Conservation (phyloP, 78 protist genomes). For the Chrysochromulina parva region DNA sequence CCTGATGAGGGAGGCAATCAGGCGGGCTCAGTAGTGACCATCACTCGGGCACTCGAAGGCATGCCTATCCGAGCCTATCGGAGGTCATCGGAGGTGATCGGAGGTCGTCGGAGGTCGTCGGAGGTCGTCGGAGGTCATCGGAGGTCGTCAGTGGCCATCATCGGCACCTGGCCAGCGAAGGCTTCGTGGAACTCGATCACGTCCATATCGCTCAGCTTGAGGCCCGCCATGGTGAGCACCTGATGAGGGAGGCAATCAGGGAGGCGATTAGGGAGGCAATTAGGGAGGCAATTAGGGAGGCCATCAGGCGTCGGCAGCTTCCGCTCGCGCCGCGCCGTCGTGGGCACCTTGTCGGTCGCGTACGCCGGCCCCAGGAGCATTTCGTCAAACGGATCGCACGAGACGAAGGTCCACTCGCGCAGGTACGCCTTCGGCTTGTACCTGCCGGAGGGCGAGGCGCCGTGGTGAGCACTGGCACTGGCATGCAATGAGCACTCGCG, state of each 20-base stretch:
- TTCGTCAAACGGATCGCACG: constrained; percentile 68
- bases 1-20: not conserved
- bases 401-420: constrained; percentile 54
- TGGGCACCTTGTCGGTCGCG: constrained; percentile 40
- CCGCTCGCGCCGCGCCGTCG: too few relatives aligned
- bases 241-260: not conserved
- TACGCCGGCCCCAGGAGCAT: constrained; percentile 72
- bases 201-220: constrained; percentile 61
- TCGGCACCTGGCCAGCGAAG: constrained; percentile 71
- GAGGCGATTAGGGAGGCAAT: too few relatives aligned
- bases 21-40: not conserved
- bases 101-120: too few relatives aligned
- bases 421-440: constrained; percentile 27
- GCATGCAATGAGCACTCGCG: too few relatives aligned
- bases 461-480: too few relatives aligned
- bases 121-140: not conserved
- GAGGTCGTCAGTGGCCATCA: not conserved
- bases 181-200: constrained; percentile 85
- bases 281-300: too few relatives aligned
- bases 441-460: too few relatives aligned
- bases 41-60: too few relatives aligned
- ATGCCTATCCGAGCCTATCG: too few relatives aligned
- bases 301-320: not conserved
- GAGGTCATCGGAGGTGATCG: too few relatives aligned
- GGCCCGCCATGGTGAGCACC: constrained; percentile 42